Base-by-base conservation (phyloP, 2,329 filamentous ascomycete genomes). In the Diaporthe sp. region DNA sequence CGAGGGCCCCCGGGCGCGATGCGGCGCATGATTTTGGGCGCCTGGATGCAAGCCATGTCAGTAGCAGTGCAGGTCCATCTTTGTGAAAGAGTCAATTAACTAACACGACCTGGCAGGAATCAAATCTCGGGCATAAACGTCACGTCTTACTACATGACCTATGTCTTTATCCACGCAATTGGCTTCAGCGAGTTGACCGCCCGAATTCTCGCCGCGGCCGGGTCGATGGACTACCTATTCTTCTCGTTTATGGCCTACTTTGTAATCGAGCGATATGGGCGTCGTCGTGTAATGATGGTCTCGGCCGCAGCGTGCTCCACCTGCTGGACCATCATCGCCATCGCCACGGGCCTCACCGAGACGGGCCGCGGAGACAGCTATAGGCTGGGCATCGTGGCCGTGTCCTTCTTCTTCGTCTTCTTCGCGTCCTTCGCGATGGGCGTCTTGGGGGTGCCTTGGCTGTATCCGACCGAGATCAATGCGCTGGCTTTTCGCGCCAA, bases 201-300 rank as follows among this genome's bases (percentile, higher is more conserved):
- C 10, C 83, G 85, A 10, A 83, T 87, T 28, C 79, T 87, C 10
- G 82, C 85, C 6, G 85, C 85, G 0, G 87, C 86, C 13, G 87
- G 86, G 1, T 85, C n/a, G 4, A 80, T 82, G 33, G 82, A 80
- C 68, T 85, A 85, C 74, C 82, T 82, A 2, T 71, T 77, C 68
- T 77, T 77, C 69, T 75, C 76, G 0, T 76, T 74, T 64, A 66
- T 77, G 71, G 76, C 76, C 12, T 77, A 77, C 54, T 77, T 77
- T 47, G 74, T 76, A 57, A 76, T 77, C 47, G 77, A 86, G 74
- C 82, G 81, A 0, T 76, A 84, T 10, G 84, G 85, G 4, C 82
- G 84, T 17, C 80, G 84, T 17, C 61, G 74, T 7, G 76, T 77
- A 15, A 76, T 79, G 74, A 78, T 79, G 76, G 74, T 75, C n/a